phyloP scores from a whole-genome alignment of 2,329 filamentous ascomycete genomes.

The Aureobasidium sp. region DNA sequence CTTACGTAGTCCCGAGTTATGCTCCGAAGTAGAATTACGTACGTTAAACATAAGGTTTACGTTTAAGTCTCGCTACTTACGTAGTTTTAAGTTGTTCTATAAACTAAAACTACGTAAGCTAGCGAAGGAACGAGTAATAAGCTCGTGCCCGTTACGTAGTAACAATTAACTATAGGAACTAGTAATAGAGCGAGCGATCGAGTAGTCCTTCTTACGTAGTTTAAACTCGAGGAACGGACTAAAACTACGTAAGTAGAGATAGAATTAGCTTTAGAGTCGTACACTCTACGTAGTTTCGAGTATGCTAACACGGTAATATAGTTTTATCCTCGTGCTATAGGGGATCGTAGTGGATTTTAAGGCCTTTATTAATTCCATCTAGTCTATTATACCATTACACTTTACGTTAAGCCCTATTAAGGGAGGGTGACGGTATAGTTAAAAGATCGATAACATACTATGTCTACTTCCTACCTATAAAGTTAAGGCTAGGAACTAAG shows the following conservation, averaged over 20 bases:
- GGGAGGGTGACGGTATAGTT: not conserved
- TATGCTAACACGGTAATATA: not conserved
- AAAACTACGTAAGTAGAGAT: not conserved
- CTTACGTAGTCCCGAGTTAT: not conserved
- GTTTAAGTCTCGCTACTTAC: not conserved
- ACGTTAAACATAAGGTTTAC: not conserved
- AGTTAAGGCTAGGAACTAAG: not conserved
- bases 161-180: not conserved
- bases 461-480: not conserved
- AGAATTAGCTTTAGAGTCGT: not conserved
- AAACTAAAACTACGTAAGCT: not conserved
- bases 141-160: not conserved
- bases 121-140: not conserved
- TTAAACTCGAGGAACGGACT: not conserved
- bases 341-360: not conserved
- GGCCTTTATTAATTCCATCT: not conserved
- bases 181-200: not conserved
- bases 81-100: not conserved
- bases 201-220: slow-evolving; percentile 1
- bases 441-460: not conserved
- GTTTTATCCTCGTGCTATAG: not conserved
- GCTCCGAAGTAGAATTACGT: not conserved
- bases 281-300: not conserved
- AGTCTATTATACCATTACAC: not conserved
- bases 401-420: not conserved